Evolutionary conservation across 371 early-diverging fungal genomes (phyloP), one percentile per base, ranked within the genome.

Genomic region (Umbelopsis sp.): DNA sequence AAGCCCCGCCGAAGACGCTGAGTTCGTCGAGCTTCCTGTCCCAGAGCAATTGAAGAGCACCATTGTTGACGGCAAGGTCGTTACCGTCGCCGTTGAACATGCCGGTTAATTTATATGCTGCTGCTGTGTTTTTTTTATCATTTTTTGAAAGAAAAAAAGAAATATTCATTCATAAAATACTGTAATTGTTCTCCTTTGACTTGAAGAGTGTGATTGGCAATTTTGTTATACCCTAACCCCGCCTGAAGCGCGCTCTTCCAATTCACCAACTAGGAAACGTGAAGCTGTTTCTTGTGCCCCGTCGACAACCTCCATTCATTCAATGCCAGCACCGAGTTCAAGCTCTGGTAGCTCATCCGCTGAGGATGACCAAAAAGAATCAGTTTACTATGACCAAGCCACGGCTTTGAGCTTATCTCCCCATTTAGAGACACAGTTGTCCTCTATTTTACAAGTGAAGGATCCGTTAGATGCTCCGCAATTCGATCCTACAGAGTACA

Each of bases 41-140:
- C 91, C 96, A 53, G 99, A 98, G 77, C 97, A 97, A 82, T 87
- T 96, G 71, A 92, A 94, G 85, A 95, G 93, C 18, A 87, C 92
- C 22, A 82, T 94, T 74, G 85, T 88, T 51, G 76, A 91, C 69
- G 94, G 95, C 52, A 90, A 88, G 75, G 80, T 96, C 10, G 85
- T 90, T 29, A 96, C 97, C 46, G 83, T 81, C 18, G 84, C 93
- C 41, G 93, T 97, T 29, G 96, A 96, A 78, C 97, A 97, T 72
- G 62, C 83, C 69, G 87, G 86, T 70, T 86, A 84, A 74, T 70
- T 48, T 22, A 32, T 25, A 25, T 16, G 3, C 12, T 14, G n/a
- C n/a, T 50, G 12, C 3, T 25, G 16, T 18, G 16, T 18, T 46
- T 65, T 18, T 46, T 65, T 65, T 65, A 9, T 63, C 22, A 11